phyloP scores from a whole-genome alignment of 2,329 filamentous ascomycete genomes.

The Neocatenulostroma microsporum region DNA sequence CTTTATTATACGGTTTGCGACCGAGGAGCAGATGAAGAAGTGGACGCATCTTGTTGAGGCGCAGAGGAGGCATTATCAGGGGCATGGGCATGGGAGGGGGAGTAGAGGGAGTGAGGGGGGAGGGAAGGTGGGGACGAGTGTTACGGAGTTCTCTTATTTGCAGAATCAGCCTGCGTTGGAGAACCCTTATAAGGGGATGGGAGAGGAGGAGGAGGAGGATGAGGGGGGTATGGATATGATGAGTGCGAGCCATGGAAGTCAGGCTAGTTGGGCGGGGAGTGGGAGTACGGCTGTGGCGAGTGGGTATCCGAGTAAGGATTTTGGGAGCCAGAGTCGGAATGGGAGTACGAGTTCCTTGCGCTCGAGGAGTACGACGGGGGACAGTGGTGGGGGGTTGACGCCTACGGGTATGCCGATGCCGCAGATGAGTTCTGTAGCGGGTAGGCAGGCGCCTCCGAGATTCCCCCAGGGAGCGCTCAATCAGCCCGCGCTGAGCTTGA shows the following conservation, averaged over 20 bases:
- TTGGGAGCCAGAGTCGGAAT: constrained; percentile 52
- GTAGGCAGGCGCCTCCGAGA: constrained; percentile 41
- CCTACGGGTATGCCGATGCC: neutral
- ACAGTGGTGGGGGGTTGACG: constrained; percentile 41
- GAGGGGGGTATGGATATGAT: constrained; percentile 28
- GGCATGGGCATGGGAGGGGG: constrained; percentile 27
- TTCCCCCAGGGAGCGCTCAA: constrained; percentile 7
- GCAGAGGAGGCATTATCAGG: constrained; percentile 54
- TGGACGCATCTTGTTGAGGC: constrained; percentile 75
- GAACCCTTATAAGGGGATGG: constrained; percentile 62
- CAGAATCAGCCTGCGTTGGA: constrained; percentile 59
- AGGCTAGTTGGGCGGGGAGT: constrained; percentile 19
- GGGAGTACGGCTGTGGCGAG: neutral
- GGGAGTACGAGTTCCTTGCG: constrained; percentile 68
- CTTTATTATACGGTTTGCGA: constrained; percentile 87
- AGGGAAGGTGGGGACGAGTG: constrained; percentile 40
- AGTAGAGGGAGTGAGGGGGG: constrained; percentile 2
- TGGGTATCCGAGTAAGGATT: constrained; percentile 39
- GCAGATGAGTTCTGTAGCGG: constrained; percentile 29
- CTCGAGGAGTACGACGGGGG: constrained; percentile 66
- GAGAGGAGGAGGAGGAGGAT: constrained; percentile 50
- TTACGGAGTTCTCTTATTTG: constrained; percentile 75
- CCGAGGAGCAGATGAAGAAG: constrained; percentile 87
- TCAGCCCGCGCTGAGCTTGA: constrained; percentile 57
- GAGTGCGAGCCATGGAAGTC: no score